Base-by-base conservation (phyloP, 2,329 filamentous ascomycete genomes). In the Alternaria tenuissima region DNA sequence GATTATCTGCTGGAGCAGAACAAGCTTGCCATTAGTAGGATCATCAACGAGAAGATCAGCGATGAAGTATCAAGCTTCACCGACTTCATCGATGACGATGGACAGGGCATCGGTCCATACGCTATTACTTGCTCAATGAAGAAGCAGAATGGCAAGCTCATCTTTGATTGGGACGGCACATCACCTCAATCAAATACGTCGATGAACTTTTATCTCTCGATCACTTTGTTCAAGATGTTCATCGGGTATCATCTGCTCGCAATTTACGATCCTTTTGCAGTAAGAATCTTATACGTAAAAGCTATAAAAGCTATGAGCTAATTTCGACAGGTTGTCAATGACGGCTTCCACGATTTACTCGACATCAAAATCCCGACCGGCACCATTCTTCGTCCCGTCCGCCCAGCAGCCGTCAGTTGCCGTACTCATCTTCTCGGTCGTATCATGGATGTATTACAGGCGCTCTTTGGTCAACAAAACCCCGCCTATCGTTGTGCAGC, bases 201-300 rank as follows among this genome's bases (percentile, higher is more conserved):
- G 12, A 81, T 84, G 73, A 84, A 85, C 65, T 84, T 81, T 55
- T 84, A 81, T 61, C 76, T 84, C 3, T 82, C 79, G 0, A 77
- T 80, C 18, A 83, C 80, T 20, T 81, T 83, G 81, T 84, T 85
- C 74, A 83, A 81, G 55, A 84, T 85, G 79, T 84, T 84, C 61
- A 80, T 84, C 43, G 82, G 81, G 0, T 83, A 81, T 63, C 81
- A 81, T 57, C 74, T 84, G 3, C 77, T 84, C n/a, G 81, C 82
- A 2, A 80, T 83, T 1, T 81, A 81, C 36, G 82, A 82, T 28
- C 82, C 82, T 0, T 79, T 82, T 20, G 80, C 78, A 24, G 78
- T 48, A n/a, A 48, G 30, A 22, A n/a, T n/a, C 14, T n/a, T 4
- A 7, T 14, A n/a, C 1, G 6, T 20, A 12, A 48, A 20, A 22